phyloP scores from a whole-genome alignment of 495 filamentous ascomycete genomes.

The Daldinia vernicosa region DNA sequence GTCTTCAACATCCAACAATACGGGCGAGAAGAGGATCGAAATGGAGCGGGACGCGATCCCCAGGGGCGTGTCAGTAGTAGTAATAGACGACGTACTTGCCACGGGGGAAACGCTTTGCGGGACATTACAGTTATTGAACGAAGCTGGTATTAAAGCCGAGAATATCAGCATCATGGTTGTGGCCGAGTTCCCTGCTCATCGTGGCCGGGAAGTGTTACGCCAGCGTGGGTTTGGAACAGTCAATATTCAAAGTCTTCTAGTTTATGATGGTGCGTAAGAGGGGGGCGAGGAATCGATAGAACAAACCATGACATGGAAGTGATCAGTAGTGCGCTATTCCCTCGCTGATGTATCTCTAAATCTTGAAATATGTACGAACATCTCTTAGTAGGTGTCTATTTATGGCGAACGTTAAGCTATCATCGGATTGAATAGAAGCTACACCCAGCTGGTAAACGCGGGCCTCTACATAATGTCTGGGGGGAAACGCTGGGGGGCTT shows the following conservation, averaged over 20 bases:
- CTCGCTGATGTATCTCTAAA: too few species aligned
- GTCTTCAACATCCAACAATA: conserved; percentile 48
- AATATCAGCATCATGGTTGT: conserved; percentile 64
- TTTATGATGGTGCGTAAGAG: conserved; percentile 61
- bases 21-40: conserved; percentile 59
- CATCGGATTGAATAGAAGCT: too few species aligned
- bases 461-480: too few species aligned
- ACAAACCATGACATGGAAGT: too few species aligned
- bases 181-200: conserved; percentile 69
- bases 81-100: conserved; percentile 72
- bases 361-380: too few species aligned
- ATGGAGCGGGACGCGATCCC: conserved; percentile 60
- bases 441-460: too few species aligned
- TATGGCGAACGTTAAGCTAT: too few species aligned
- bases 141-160: conserved; percentile 56
- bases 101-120: conserved; percentile 68
- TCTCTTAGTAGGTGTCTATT: too few species aligned
- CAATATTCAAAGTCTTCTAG: conserved; percentile 66
- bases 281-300: too few species aligned
- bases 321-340: too few species aligned
- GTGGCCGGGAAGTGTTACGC: conserved; percentile 63
- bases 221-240: conserved; percentile 64
- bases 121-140: conserved; percentile 60
- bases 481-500: too few species aligned
- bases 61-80: conserved; percentile 58